Base-by-base conservation (phyloP, 768 basidiomycete genomes). In the Pilatotrama ljubarskyi region DNA sequence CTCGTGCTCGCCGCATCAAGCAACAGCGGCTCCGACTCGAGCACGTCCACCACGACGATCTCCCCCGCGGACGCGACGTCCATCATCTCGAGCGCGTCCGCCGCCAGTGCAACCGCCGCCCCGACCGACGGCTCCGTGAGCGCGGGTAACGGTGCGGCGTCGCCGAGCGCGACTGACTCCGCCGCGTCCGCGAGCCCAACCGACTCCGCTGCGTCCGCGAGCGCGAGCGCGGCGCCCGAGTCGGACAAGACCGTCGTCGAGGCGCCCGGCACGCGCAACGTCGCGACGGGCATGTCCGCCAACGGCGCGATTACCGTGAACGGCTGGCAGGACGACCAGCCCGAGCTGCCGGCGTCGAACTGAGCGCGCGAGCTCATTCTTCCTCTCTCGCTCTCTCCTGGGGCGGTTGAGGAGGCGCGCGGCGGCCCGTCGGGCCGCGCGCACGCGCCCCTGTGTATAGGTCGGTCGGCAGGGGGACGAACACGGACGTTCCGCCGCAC, bases 281-380 rank as follows among this genome's bases (percentile, higher is more conserved):
- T 70, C 37, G 71, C 68, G 67, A 78, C 74, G 13, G 84, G 83
- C 56, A 66, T 68, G 29, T 73, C 76, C 37, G 55, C 75, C 11
- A 77, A 80, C 62, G 80, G 80, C 25, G 63, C 69, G 32, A 70
- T 80, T 55, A 76, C 71, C 58, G 80, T 84, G 51, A 70, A 77
- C 47, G 86, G 85, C 14, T 78, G 82, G 79, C 25, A 48, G 35
- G 54, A 50, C 26, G 32, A 32, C 11, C 11, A n/a, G 40, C 8
- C 35, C 26, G 11, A 25, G 36, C 50, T 38, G 24, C 38, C 18
- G 22, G 38, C 47, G 47, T 55, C 55, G 25, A 57, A 50, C 55
- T 55, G 18, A 48, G 44, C 35, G 9, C 18, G 18, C 36, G 18
- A 11, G 37, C n/a, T 25, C n/a, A 13, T 17, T n/a, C 29, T 32